phyloP scores from a whole-genome alignment of 2,329 filamentous ascomycete genomes.

The Colletotrichum sp. region DNA sequence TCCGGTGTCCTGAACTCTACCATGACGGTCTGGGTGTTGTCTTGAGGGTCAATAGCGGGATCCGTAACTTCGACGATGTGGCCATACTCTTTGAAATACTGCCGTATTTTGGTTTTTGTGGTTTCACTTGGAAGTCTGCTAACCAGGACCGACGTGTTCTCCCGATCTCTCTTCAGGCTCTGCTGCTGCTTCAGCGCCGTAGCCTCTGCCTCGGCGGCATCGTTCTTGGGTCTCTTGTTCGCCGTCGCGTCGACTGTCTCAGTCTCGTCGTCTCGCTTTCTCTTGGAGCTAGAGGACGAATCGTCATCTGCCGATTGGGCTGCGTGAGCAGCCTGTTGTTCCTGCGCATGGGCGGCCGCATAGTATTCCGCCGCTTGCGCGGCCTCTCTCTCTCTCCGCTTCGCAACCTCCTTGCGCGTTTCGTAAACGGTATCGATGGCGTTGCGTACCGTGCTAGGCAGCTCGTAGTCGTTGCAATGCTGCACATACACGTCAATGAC shows the following conservation, averaged over 20 bases:
- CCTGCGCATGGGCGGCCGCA: conserved; percentile 41
- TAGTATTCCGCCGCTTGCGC: conserved; percentile 62
- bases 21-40: conserved; percentile 66
- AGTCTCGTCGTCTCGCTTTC: conserved; percentile 72
- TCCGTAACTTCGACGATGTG: conserved; percentile 80
- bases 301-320: conserved; percentile 30
- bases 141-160: conserved; percentile 86
- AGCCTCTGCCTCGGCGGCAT: conserved; percentile 35
- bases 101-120: conserved; percentile 75
- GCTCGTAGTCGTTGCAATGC: conserved; percentile 91
- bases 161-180: conserved; percentile 77
- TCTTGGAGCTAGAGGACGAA: conserved; percentile 60
- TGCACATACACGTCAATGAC: conserved; percentile 75
- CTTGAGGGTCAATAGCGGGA: conserved; percentile 48
- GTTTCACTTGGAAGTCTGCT: conserved; percentile 75
- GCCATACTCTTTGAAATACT: conserved; percentile 93
- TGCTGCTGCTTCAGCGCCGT: conserved; percentile 36
- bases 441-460: conserved; percentile 73
- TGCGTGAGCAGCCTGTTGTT: conserved; percentile 32
- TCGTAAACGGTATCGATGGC: conserved; percentile 78
- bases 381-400: conserved; percentile 70
- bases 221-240: conserved; percentile 71
- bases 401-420: conserved; percentile 65
- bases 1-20: conserved; percentile 86
- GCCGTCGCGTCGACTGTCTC: conserved; percentile 55